Evolutionary conservation across 306 rosid species (phyloP), one percentile per base, ranked within the genome.

Genomic region (Cucumis melo): DNA sequence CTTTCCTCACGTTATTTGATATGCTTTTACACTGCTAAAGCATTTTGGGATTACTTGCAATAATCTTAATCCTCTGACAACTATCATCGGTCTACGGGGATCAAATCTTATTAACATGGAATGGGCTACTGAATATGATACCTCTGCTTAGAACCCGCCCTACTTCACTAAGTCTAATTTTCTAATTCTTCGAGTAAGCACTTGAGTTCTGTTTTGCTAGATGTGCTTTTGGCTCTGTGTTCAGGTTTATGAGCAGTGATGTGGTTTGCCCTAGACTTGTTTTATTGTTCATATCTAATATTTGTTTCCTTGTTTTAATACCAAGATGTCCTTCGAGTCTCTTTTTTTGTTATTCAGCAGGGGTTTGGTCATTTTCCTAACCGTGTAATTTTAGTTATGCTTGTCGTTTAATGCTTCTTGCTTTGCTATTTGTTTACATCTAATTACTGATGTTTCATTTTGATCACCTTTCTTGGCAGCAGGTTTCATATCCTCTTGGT

Each of bases 331-430:
- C 88, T 91, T 87, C n/a, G 80, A 86, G 74, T 83, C 62, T 32
- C 61, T 71, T 77, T 65, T 82, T 77, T 83, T 89, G 83, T 63
- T 81, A 79, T 76, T 82, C 97, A 88, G 97, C 70, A 93, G 82
- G 29, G 74, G 75, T 87, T 66, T 80, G 79, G 89, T 88, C 83
- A 51, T 77, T 75, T 74, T 74, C 86, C 93, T 82, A 78, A 61
- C 44, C 41, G 78, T 88, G 89, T 83, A 82, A 78, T 21, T 76
- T 88, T 78, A 51, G 75, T 84, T 32, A 10, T 74, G 42, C 58
- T 55, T 2, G 20, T 74, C 36, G 20, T 8, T 74, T 55, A 53
- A 11, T 56, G 21, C 38, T 74, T 9, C 32, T 29, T 32, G 78
- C 19, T 53, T n/a, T 55, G 48, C 60, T 36, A 53, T 54, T 32